Evolutionary conservation across 345 rosid species (phyloP).

Genomic region (Lumnitzera littorea): DNA sequence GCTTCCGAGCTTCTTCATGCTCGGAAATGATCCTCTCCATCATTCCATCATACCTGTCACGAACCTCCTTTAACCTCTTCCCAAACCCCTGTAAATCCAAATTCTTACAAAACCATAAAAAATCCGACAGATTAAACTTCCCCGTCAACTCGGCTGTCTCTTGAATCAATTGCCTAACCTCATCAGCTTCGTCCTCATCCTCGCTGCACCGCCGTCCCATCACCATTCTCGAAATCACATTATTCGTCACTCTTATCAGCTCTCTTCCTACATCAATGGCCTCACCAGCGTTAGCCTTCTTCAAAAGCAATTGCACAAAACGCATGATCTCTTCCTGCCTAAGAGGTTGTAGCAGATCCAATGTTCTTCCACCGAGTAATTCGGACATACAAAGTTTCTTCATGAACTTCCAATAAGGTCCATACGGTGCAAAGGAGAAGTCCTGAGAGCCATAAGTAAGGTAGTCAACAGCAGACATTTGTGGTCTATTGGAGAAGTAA

Average conservation of each 20-base stretch:
- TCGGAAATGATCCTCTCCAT: conserved; percentile 35
- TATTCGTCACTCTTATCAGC: conserved; percentile 29
- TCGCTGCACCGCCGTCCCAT: conserved; percentile 34
- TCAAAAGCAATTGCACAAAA: conserved; percentile 21
- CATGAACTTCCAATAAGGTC: conserved; percentile 61
- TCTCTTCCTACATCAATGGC: conserved; percentile 35
- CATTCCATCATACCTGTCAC: conserved; percentile 26
- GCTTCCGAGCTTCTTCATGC: conserved; percentile 24
- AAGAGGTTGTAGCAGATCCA: conserved; percentile 30
- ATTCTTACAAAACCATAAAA: conserved; percentile 46
- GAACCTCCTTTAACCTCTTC: conserved; percentile 27
- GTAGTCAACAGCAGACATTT: conserved; percentile 26
- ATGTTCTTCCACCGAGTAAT: conserved; percentile 32
- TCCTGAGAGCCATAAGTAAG: conserved; percentile 48
- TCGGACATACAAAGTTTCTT: conserved; percentile 48
- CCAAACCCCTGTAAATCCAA: conserved; percentile 41
- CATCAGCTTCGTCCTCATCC: conserved; percentile 31
- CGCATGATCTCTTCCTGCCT: conserved; percentile 29
- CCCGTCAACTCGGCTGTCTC: conserved; percentile 29
- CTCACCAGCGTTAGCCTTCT: conserved; percentile 24
- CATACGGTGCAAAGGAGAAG: conserved; percentile 47
- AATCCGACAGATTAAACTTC: conserved; percentile 46
- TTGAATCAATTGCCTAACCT: conserved; percentile 33
- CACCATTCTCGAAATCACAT: conserved; percentile 33
- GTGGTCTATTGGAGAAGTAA: conserved; percentile 35